A percentile compares a stretch with the other conserved stretches of the same genome.
Conservation (phyloP, 495 filamentous ascomycete species). For the Hypoxylon intermedium region DNA sequence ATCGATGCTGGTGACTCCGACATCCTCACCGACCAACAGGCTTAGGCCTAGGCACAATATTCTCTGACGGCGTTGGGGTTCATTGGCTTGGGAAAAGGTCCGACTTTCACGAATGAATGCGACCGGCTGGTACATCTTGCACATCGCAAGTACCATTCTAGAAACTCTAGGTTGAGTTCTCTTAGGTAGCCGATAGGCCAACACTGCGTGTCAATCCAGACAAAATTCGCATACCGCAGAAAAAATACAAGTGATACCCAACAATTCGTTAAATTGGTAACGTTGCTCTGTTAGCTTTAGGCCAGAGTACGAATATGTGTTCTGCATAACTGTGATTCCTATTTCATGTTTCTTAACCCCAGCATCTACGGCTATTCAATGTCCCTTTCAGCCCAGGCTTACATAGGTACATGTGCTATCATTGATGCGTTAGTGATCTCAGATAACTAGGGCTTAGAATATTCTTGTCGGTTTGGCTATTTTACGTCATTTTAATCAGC, state of each 20-base stretch:
- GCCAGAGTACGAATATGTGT: neutral
- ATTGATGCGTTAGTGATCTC: no score
- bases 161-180: constrained; percentile 9
- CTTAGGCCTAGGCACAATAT: constrained; percentile 52
- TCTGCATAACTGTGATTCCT: no score
- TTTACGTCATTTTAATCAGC: no score
- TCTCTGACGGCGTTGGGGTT: constrained; percentile 52
- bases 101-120: constrained; percentile 17
- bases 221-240: constrained; percentile 15
- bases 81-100: constrained; percentile 38
- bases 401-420: no score
- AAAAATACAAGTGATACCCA: constrained; percentile 45
- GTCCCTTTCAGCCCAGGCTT: no score
- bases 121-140: constrained; percentile 9
- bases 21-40: constrained; percentile 77
- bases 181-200: constrained; percentile 29
- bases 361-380: no score
- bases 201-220: constrained; percentile 26
- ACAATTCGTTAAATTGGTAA: constrained; percentile 7
- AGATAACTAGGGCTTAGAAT: no score
- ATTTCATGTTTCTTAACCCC: no score
- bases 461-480: no score
- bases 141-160: constrained; percentile 14
- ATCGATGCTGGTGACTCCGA: constrained; percentile 98
- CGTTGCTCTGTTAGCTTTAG: neutral